Conservation (phyloP, 495 filamentous ascomycete species). For the Antarctomyces pellizariae region DNA sequence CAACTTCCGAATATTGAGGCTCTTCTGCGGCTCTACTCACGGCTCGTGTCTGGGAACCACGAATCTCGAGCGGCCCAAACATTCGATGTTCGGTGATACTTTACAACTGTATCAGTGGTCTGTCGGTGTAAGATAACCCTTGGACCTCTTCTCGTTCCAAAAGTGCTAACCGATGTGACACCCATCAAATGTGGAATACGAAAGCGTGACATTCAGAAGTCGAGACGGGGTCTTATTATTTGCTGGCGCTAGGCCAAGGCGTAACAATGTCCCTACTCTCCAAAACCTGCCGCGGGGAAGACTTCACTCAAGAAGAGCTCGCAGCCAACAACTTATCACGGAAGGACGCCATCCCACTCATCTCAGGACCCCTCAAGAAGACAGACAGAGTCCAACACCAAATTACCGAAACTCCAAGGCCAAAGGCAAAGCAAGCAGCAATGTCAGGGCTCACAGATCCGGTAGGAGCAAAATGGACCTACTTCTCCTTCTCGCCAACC, state of each 20-base stretch:
- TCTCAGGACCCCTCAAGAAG: constrained; percentile 15
- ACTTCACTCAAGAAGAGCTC: constrained; percentile 22
- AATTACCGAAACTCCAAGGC: constrained; percentile 9
- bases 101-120: too few species aligned
- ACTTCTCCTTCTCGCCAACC: constrained; percentile 17
- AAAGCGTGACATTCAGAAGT: too few species aligned
- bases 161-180: too few species aligned
- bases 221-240: too few species aligned
- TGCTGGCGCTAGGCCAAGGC: constrained; percentile 27
- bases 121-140: too few species aligned
- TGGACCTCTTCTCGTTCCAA: too few species aligned
- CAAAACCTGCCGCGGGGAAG: constrained; percentile 25
- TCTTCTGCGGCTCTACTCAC: too few species aligned
- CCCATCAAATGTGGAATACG: too few species aligned
- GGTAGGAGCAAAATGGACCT: constrained; percentile 18
- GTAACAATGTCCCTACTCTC: constrained; percentile 24
- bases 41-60: too few species aligned
- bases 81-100: too few species aligned
- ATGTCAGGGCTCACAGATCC: constrained; percentile 5
- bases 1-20: too few species aligned
- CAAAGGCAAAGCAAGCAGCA: constrained; percentile 1
- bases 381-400: constrained; percentile 15
- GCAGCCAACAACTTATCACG: constrained; percentile 21
- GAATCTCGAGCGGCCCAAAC: too few species aligned
- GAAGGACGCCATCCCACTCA: constrained; percentile 18